Evolutionary conservation across 129 eudicot species (phyloP).

Genomic region (Oenanthe sinensis): DNA sequence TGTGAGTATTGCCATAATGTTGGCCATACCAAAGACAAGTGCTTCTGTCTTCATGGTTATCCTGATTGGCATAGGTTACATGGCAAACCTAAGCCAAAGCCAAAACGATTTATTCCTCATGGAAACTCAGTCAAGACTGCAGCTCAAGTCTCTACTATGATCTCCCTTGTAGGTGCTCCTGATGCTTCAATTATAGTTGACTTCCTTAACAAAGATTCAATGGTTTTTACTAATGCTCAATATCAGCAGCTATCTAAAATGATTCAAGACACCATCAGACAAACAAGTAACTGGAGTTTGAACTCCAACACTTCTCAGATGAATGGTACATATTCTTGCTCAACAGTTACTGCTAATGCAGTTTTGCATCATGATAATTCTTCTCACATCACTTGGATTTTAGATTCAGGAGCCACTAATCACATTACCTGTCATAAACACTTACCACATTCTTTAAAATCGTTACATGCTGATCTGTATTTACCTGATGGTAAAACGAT

Average conservation of each 20-base stretch:
- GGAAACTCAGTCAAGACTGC: no score
- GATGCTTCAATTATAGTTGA: no score
- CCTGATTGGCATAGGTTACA: not conserved
- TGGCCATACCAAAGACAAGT: not conserved
- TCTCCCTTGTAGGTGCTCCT: no score
- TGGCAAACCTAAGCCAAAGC: not conserved
- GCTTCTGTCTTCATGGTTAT: not conserved
- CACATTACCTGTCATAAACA: not conserved
- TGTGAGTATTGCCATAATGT: not conserved
- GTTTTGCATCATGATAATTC: not conserved
- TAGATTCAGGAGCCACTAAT: not conserved
- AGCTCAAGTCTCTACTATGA: no score
- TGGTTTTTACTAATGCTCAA: not conserved
- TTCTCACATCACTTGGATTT: not conserved
- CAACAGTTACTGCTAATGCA: not conserved
- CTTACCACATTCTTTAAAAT: fast-evolving
- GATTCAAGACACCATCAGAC: not conserved
- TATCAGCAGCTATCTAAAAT: not conserved
- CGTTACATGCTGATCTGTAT: not conserved
- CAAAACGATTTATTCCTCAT: no score
- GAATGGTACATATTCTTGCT: not conserved
- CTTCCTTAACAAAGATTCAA: no score
- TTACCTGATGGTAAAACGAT: not conserved
- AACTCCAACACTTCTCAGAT: not conserved
- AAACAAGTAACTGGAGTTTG: not conserved